phyloP scores from a whole-genome alignment of 75 land plant species.

The Pinus taeda region DNA sequence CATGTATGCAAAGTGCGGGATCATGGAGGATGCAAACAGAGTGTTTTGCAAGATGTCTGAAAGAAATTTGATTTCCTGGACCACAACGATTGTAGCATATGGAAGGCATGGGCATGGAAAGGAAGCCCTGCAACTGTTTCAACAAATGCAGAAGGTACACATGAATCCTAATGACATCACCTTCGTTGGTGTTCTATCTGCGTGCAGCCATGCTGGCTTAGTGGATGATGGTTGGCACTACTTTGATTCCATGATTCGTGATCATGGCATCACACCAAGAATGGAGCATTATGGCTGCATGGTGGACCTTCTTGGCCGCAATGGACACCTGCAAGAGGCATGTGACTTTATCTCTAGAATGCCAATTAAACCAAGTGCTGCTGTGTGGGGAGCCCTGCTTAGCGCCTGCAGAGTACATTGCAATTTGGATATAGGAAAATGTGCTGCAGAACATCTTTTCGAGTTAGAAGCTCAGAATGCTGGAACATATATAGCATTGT shows the following conservation, averaged over 20 bases:
- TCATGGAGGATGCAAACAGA: conserved; percentile 6
- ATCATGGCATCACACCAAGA: too few species aligned
- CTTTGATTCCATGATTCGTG: too few species aligned
- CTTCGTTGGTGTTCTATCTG: too few species aligned
- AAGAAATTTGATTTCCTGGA: conserved; percentile 12
- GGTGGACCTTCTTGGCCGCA: not conserved
- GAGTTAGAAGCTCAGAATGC: conserved; percentile 6
- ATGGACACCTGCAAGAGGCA: conserved; percentile 20
- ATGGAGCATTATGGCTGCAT: too few species aligned
- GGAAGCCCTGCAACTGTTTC: conserved; percentile 9
- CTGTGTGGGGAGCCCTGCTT: too few species aligned
- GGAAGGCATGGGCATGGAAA: conserved; percentile 13
- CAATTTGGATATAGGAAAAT: conserved; percentile 7
- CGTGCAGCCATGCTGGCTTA: too few species aligned
- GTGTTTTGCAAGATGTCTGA: not conserved
- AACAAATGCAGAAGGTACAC: not conserved
- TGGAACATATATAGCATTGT: conserved; percentile 10
- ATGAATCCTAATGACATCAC: too few species aligned
- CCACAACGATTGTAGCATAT: conserved; percentile 11
- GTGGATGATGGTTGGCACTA: too few species aligned
- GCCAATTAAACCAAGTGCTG: not conserved
- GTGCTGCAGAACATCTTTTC: not conserved
- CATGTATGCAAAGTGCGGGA: conserved; percentile 18
- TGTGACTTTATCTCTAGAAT: conserved; percentile 14
- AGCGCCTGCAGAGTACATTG: too few species aligned